Base-by-base conservation (phyloP, 306 rosid species). In the Abrus pulchellus region DNA sequence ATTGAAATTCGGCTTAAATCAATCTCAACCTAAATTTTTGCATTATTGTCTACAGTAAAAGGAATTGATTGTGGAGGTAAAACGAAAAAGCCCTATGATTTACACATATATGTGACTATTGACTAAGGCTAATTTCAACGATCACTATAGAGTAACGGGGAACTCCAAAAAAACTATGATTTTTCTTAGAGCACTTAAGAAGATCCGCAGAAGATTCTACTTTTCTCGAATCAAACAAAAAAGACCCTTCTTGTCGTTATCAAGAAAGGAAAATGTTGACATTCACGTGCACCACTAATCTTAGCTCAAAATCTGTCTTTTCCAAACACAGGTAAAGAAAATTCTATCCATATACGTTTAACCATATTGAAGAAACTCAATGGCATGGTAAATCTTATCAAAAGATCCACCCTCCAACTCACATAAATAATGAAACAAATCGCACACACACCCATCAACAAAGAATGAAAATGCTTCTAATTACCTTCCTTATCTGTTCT, bases 201-300 rank as follows among this genome's bases (percentile, higher is more conserved):
- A 63, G 36, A 75, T 69, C 4, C 28, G 1, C 4, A 53, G 38
- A 67, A 80, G 54, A 72, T 81, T 48, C 33, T 33, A 27, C 2
- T 45, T 66, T 55, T 59, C 50, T 67, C 9, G 40, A 48, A 57
- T 83, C 47, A 77, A 72, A 81, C 65, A 86, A 66, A 87, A 85
- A 93, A 84, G 90, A 84, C 38, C 3, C 67, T 83, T 90, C 67
- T 87, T 85, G 84, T 83, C 67, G 75, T 73, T 77, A 54, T 80
- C n/a, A 38, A 11, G 57, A 50, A 44, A 69, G 80, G 65, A 86
- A 70, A 74, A 74, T 20, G 57, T 36, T 5, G 70, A 13, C 32
- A 61, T 67, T 91, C 91, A 88, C 91, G 65, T 83, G 92, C 73
- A 74, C 41, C 57, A 74, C 41, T 49, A 3, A 55, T 82, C 80